phyloP scores from a whole-genome alignment of 257 asterid genomes.

The Prunella vulgaris region DNA sequence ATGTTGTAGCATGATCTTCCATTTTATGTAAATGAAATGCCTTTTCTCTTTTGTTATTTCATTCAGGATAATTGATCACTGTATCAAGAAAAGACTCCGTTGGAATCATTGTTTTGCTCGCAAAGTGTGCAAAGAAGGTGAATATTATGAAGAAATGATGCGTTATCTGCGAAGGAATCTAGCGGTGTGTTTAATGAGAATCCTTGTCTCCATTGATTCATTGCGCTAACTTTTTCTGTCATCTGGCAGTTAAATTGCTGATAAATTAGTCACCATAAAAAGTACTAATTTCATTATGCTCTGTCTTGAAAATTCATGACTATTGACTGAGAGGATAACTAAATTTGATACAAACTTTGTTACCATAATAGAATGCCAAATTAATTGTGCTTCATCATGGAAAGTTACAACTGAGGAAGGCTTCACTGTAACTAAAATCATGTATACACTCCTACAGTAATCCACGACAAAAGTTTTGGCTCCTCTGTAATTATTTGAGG shows the following conservation, averaged over 20 bases:
- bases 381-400: conserved; percentile 1
- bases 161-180: conserved; percentile 87
- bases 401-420: background rate
- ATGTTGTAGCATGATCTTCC: background rate
- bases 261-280: background rate
- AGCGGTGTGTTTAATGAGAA: conserved; percentile 52
- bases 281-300: conserved; percentile 4
- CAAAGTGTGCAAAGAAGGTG: conserved; percentile 90
- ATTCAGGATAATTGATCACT: conserved; percentile 82
- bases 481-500: conserved; percentile 10
- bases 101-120: conserved; percentile 89
- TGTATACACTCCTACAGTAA: conserved; percentile 3
- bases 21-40: background rate
- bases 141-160: conserved; percentile 98
- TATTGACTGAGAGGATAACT: background rate
- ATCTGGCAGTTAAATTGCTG: conserved; percentile 1
- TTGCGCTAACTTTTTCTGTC: conserved; percentile 1
- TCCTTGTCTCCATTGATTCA: conserved; percentile 16
- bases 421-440: background rate
- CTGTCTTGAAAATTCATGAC: background rate
- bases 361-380: background rate
- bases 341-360: background rate
- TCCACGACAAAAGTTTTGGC: background rate
- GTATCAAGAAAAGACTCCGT: conserved; percentile 81
- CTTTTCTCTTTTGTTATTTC: conserved; percentile 14